Conservation (phyloP, 768 basidiomycete genomes). For the Suillus sp. region DNA sequence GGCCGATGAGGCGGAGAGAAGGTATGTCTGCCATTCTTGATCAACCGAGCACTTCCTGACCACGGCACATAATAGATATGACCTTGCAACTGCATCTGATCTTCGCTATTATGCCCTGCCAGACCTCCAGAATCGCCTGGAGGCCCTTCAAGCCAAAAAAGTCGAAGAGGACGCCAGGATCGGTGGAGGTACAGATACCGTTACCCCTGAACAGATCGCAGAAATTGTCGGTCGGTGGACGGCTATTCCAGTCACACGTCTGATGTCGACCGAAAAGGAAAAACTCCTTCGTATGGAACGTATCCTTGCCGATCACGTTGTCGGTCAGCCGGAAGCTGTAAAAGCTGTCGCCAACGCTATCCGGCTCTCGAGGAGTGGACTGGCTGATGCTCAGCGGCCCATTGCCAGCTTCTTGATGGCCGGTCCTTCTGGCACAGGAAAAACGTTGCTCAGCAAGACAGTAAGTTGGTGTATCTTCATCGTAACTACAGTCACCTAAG, state of each 20-base stretch:
- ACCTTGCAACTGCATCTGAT: conserved; percentile 80
- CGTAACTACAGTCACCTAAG: neutral
- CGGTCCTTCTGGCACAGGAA: conserved; percentile 89
- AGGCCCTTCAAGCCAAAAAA: conserved; percentile 72
- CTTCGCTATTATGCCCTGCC: conserved; percentile 92
- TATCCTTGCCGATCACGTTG: conserved; percentile 71
- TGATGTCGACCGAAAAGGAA: conserved; percentile 90
- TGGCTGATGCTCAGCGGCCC: conserved; percentile 85
- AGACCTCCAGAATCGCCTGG: conserved; percentile 75
- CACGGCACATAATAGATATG: conserved; percentile 48
- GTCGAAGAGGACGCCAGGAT: conserved; percentile 61
- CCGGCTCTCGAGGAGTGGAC: conserved; percentile 88
- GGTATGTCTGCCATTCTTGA: conserved; percentile 43
- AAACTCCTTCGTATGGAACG: conserved; percentile 88
- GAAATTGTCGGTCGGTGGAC: conserved; percentile 96
- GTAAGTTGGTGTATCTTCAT: conserved; percentile 43
- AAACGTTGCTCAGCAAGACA: conserved; percentile 89
- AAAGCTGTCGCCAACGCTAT: conserved; percentile 94
- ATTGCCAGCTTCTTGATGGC: conserved; percentile 93
- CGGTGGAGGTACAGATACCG: conserved; percentile 60
- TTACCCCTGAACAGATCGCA: conserved; percentile 88
- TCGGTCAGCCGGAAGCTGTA: conserved; percentile 91
- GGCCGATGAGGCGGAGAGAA: conserved; percentile 89
- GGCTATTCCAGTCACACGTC: conserved; percentile 82
- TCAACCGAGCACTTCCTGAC: conserved; percentile 16